A percentile compares a stretch with the other conserved stretches of the same genome.
phyloP scores from a whole-genome alignment of 352 stramenopile species.

The Aphanomyces invadans region DNA sequence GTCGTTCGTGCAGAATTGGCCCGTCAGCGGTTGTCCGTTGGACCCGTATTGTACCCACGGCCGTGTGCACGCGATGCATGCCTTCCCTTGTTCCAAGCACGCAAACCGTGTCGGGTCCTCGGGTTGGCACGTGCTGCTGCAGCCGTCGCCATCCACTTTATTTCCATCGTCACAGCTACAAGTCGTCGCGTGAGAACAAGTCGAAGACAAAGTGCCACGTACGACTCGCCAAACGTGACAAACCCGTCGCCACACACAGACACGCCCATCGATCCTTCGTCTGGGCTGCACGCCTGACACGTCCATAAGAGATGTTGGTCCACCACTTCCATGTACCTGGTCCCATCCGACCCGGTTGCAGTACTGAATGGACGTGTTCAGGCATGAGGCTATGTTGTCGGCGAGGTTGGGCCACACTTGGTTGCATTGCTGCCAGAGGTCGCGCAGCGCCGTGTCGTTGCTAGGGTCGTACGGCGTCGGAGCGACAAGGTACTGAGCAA shows the following conservation, averaged over 20 bases:
- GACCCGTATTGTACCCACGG: background rate
- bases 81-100: conserved; percentile 14
- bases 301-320: background rate
- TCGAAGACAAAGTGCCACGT: background rate
- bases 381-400: conserved; percentile 13
- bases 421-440: conserved; percentile 1
- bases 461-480: background rate
- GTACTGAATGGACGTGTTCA: conserved; percentile 13
- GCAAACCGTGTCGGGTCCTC: background rate
- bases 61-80: conserved; percentile 12
- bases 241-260: conserved; percentile 19
- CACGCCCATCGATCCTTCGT: background rate
- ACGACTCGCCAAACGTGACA: conserved; percentile 14
- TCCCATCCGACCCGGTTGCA: conserved; percentile 19
- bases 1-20: conserved; percentile 13
- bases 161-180: conserved; percentile 19
- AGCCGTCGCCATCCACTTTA: background rate
- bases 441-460: background rate
- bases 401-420: background rate
- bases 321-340: background rate
- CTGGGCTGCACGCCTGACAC: conserved; percentile 9
- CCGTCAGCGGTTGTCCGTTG: background rate
- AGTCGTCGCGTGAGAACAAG: no score
- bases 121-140: conserved; percentile 6
- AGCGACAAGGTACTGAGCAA: background rate